Evolutionary conservation across 441 rosid genomes (phyloP), one percentile per base, ranked within the genome.

Genomic region (Flueggea neowawraea): DNA sequence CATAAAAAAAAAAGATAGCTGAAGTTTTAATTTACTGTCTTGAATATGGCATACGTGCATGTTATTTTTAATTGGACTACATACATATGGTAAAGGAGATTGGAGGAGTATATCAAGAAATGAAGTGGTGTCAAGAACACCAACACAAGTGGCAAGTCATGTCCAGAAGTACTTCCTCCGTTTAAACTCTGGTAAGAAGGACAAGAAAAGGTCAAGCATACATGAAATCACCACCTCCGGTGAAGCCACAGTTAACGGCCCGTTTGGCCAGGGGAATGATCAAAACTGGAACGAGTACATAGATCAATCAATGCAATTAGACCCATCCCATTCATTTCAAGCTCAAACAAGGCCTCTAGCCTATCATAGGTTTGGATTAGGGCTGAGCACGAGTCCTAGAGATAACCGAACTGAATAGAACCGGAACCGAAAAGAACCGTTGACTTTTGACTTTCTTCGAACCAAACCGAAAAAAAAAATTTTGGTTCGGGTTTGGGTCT

Each of bases 81-180:
- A 77, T 2, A 85, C 70, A 64, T 85, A 72, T 0, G 94, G 94
- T 4, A 87, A 75, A 64, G 95, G 94, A 16, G 94, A 87, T 50
- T 84, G 95, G 91, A 80, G 89, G 71, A 87, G 83, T 63, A 87
- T 87, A 13, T 85, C 95, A 6, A 78, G 85, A 62, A 81, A 79
- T 68, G 76, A 78, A 3, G 90, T 87, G 7, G 78, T 73, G 52
- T 71, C 90, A 15, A 77, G 84, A 70, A 84, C 83, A n/a, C 84
- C 93, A 2, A 86, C 85, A 7, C 91, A 85, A 15, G 91, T 85
- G 31, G 91, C 91, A 0, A 85, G 88, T 56, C 92, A 86, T 61
- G 92, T 89, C 0, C 92, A 84, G 32, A 87, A 87, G 63, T 87
- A 79, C 67, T 87, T 79, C 65, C 82, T 79, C 11, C 82, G 94